A percentile compares a stretch with the other conserved stretches of the same genome.
Evolutionary conservation across 257 asterid species (phyloP).

Genomic region (Misopates orontium): DNA sequence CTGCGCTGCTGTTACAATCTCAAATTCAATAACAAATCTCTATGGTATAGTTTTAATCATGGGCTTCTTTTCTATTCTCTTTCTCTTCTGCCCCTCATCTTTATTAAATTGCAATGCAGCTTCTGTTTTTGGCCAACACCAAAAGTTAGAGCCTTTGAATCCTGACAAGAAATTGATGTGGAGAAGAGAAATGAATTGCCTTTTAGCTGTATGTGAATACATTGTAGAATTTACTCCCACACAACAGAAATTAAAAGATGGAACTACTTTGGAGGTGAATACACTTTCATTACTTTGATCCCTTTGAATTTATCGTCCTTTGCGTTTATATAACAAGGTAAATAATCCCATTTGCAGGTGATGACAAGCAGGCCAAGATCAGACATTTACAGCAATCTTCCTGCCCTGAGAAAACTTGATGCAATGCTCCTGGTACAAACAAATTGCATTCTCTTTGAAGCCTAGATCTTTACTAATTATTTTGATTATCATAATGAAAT

Average conservation of each 20-base stretch:
- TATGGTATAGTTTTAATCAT: slow-evolving; percentile 47
- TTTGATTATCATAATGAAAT: slow-evolving; percentile 5
- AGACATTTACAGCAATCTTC: slow-evolving; percentile 50
- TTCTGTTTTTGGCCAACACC: slow-evolving; percentile 79
- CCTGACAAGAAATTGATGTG: slow-evolving; percentile 69
- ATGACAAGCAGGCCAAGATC: slow-evolving; percentile 53
- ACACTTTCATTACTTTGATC: background rate
- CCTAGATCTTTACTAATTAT: background rate
- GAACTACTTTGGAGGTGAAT: slow-evolving; percentile 65
- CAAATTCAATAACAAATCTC: slow-evolving; percentile 87
- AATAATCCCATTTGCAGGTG: slow-evolving; percentile 43
- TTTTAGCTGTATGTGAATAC: slow-evolving; percentile 72
- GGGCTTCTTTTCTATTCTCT: no score
- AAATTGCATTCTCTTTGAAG: background rate
- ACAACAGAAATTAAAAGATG: slow-evolving; percentile 56
- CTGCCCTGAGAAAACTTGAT: slow-evolving; percentile 53
- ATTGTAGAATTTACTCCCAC: slow-evolving; percentile 71
- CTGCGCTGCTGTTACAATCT: slow-evolving; percentile 70
- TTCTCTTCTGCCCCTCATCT: background rate
- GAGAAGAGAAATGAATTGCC: slow-evolving; percentile 88
- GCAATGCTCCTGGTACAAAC: slow-evolving; percentile 55
- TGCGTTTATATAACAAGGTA: slow-evolving; percentile 12
- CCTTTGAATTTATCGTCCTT: background rate
- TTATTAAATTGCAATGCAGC: slow-evolving; percentile 46
- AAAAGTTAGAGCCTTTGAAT: slow-evolving; percentile 70